Evolutionary conservation across 805 yeast species (phyloP), one percentile per base, ranked within the genome.

Genomic region (Saccharomycopsis sp.): DNA sequence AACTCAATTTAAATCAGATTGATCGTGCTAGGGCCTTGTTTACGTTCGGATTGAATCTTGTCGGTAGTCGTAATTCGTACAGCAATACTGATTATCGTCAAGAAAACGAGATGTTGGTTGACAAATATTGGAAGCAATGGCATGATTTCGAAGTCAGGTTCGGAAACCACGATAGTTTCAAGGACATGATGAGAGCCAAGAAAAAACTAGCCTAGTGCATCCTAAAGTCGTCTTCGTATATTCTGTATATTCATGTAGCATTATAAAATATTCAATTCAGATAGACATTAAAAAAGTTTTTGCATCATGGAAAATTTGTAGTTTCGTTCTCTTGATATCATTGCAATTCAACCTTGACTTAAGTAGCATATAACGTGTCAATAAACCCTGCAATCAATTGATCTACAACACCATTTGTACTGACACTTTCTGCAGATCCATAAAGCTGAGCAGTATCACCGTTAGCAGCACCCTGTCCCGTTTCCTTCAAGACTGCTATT

Each of bases 361-460:
- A n/a, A n/a, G n/a, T n/a, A 37, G 89, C 87, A 70, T 90, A 92
- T 50, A 94, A 68, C 5, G 89, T 77, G 68, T 94, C 97, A 24
- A 94, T 72, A 68, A 92, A 92, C 0, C 87, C 91, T 14, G 80
- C 86, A 47, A 92, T 87, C 9, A 92, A 71, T 57, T 79, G 77
- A 59, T 87, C 96, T 9, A 91, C 97, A 14, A 94, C 83, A 2
- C 96, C 94, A 0, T 84, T 79, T 0, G 97, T 90, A 58, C 80
- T 75, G 21, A 94, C 82, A 66, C 94, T 88, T 5, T 97, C 97
- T 1, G 98, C 98, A 52, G 92, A 95, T 64, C 99, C 99, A 67
- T 92, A 92, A 51, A 92, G 68, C 2, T 94, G 96, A 15, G 96
- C 94, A 1, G 97, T 89, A 58, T 87, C 89, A 20, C 82, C 79